Percentiles rank a stretch among this genome's conserved stretches.
phyloP scores from a whole-genome alignment of 2,329 filamentous ascomycete species.

The Colletotrichum camelliae region DNA sequence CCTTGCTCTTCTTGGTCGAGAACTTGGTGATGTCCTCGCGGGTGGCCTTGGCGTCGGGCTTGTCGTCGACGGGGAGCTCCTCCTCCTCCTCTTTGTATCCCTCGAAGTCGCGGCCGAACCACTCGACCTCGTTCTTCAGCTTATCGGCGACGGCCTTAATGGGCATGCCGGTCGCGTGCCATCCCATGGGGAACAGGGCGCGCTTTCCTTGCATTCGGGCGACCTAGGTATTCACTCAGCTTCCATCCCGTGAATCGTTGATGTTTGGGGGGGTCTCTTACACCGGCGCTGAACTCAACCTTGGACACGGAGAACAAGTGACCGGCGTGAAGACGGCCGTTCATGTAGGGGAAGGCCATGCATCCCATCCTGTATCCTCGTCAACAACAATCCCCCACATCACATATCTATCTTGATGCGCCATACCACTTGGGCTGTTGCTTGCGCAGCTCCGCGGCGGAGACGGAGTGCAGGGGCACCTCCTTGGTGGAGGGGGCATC shows the following conservation, averaged over 20 bases:
- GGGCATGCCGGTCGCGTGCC: constrained; percentile 96
- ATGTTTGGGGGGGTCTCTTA: constrained; percentile 34
- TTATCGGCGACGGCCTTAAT: constrained; percentile 99
- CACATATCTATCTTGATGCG: constrained; percentile 65
- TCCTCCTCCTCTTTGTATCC: constrained; percentile 74
- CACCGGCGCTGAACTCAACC: constrained; percentile 89
- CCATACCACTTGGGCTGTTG: constrained; percentile 87
- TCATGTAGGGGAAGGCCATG: constrained; percentile 71
- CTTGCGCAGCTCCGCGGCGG: constrained; percentile 75
- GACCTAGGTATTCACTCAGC: constrained; percentile 1
- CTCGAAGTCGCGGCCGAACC: constrained; percentile 88
- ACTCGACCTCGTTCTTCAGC: constrained; percentile 84
- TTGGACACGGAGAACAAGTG: constrained; percentile 93
- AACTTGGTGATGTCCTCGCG: constrained; percentile 93
- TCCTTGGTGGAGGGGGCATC: constrained; percentile 83
- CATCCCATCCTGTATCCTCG: constrained; percentile 24
- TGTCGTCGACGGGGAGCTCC: constrained; percentile 52
- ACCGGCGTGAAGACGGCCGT: constrained; percentile 86
- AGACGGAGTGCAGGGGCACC: constrained; percentile 75
- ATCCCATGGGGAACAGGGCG: constrained; percentile 88
- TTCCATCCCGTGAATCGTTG: no score
- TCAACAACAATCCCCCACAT: not conserved
- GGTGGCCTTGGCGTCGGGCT: constrained; percentile 56
- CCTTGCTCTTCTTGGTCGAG: constrained; percentile 90
- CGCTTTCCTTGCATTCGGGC: constrained; percentile 90